These are phyloP conservation scores for Neofusicoccum cordaticola DNA, from an alignment of 2,329 filamentous ascomycete species.

Conservation along the genomic window DNA sequence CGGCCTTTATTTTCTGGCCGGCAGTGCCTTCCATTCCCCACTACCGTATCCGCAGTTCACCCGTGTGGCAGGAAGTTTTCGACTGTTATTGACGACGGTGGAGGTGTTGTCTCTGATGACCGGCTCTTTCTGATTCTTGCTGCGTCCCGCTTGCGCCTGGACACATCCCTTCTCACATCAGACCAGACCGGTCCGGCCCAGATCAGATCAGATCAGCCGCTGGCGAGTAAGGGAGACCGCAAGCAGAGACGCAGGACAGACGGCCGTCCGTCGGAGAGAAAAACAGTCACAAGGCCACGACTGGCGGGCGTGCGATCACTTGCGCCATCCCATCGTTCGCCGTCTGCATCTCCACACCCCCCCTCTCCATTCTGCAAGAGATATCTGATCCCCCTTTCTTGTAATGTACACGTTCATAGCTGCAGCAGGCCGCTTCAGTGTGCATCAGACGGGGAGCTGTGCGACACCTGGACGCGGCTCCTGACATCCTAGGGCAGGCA, in stretches of 20 bases:
- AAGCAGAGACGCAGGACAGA: not conserved
- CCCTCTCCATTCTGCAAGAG: not conserved
- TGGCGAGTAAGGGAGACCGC: conserved; percentile 1
- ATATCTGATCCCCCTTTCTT: not conserved
- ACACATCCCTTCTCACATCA: conserved; percentile 6
- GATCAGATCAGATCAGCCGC: not conserved
- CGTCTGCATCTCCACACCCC: not conserved
- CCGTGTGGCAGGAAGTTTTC: not conserved
- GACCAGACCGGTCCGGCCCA: conserved; percentile 1
- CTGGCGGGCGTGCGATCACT: not conserved
- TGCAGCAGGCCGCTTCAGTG: not conserved
- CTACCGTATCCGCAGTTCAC: not conserved
- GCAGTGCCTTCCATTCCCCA: not conserved
- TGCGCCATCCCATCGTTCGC: not conserved
- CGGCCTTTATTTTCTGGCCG: not conserved
- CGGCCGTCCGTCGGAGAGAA: not conserved
- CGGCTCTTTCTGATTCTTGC: conserved; percentile 1
- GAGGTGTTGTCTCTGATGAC: conserved; percentile 1
- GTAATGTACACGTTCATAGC: not conserved
- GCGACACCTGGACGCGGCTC: not conserved
- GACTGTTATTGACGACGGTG: not conserved
- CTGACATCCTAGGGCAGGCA: not conserved
- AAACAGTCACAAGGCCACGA: not conserved
- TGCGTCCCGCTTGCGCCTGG: not conserved
- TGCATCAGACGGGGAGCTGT: not conserved